These are phyloP conservation scores for Pseudotsuga menziesii DNA, from an alignment of 75 land plant genomes.

Conservation along the genomic window DNA sequence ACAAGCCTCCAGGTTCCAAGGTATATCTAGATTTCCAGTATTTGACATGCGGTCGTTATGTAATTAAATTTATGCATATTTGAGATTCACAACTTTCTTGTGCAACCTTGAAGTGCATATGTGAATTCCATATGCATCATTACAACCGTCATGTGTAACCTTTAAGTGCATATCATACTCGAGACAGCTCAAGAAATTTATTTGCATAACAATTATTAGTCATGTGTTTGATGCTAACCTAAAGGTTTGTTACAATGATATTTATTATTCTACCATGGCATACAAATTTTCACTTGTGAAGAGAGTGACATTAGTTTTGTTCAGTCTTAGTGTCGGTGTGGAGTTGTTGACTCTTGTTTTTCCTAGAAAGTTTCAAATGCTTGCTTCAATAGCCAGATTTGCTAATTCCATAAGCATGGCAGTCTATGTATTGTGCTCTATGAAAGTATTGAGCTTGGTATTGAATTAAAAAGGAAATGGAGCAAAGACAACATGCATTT, in stretches of 20 bases:
- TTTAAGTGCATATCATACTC: too few species aligned
- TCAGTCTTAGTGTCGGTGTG: conserved; percentile 57
- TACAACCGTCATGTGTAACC: too few species aligned
- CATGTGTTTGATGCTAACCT: conserved; percentile 62
- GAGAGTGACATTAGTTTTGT: conserved; percentile 61
- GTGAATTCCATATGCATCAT: too few species aligned
- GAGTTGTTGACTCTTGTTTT: conserved; percentile 61
- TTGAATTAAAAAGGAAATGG: too few species aligned
- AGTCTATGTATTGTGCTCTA: too few species aligned
- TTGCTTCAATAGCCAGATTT: conserved; percentile 60
- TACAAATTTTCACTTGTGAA: conserved; percentile 10
- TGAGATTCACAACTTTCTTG: too few species aligned
- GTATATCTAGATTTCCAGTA: too few species aligned
- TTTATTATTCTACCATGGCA: neutral
- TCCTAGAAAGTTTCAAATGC: conserved; percentile 51
- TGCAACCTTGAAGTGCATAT: too few species aligned
- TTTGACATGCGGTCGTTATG: too few species aligned
- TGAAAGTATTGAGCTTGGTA: too few species aligned
- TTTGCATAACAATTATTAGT: conserved; percentile 45
- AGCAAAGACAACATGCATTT: too few species aligned
- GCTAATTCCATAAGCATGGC: conserved; percentile 52
- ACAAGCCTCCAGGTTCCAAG: neutral
- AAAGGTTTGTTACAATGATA: conserved; percentile 29
- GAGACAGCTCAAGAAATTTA: conserved; percentile 37
- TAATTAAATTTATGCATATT: too few species aligned